These are phyloP conservation scores for Salix exigua DNA, from an alignment of 345 rosid genomes.

Conservation along the genomic window DNA sequence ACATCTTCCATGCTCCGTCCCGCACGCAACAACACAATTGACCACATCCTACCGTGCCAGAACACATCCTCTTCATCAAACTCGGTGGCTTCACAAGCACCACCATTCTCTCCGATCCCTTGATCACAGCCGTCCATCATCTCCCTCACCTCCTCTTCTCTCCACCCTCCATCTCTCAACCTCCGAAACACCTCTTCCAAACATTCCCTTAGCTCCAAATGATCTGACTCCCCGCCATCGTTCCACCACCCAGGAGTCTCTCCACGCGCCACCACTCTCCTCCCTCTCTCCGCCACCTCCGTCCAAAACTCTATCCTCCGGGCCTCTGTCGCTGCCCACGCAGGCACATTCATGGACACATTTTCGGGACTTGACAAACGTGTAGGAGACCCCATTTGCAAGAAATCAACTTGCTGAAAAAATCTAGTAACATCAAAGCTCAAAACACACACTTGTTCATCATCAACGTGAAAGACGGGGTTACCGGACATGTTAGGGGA, in stretches of 20 bases:
- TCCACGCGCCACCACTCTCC: conserved; percentile 30
- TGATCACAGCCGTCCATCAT: conserved; percentile 48
- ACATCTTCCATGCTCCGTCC: conserved; percentile 64
- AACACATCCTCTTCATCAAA: conserved; percentile 10
- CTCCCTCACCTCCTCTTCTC: conserved; percentile 68
- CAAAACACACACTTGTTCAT: conserved; percentile 42
- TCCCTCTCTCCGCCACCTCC: conserved; percentile 65
- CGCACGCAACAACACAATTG: conserved; percentile 38
- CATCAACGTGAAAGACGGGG: conserved; percentile 64
- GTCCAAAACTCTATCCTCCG: conserved; percentile 67
- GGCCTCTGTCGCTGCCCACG: conserved; percentile 50
- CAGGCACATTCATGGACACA: conserved; percentile 32
- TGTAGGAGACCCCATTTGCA: conserved; percentile 9
- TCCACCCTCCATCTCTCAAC: conserved; percentile 81
- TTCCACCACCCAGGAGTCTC: conserved; percentile 51
- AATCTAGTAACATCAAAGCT: conserved; percentile 63
- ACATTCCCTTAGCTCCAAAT: conserved; percentile 30
- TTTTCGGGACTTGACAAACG: not conserved
- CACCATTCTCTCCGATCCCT: not conserved
- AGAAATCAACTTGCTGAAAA: conserved; percentile 42
- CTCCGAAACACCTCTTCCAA: conserved; percentile 66
- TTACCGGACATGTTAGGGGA: conserved; percentile 55
- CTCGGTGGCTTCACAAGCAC: not conserved
- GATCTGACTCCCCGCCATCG: not conserved
- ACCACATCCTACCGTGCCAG: conserved; percentile 26